Evolutionary conservation across 148 eudicot genomes (phyloP).

Genomic region (Rhododendron henanense): DNA sequence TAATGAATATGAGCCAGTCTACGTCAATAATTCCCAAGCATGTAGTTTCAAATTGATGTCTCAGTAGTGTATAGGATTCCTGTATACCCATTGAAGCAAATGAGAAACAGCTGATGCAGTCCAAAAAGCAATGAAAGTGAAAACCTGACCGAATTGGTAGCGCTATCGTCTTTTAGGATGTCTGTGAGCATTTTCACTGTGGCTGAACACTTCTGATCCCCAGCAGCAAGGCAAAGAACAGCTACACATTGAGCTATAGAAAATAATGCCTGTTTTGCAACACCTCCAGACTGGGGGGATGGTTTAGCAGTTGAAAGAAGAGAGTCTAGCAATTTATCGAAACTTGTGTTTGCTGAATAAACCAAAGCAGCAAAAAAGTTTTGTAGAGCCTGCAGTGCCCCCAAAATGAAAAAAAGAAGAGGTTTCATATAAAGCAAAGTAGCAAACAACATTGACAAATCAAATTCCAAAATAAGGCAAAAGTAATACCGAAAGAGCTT

Average conservation of each 20-base stretch:
- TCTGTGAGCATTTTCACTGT: constrained; percentile 85
- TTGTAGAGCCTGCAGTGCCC: constrained; percentile 68
- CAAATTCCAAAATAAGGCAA: constrained; percentile 1
- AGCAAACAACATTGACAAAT: constrained; percentile 10
- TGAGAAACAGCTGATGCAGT: constrained; percentile 1
- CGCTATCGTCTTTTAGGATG: constrained; percentile 68
- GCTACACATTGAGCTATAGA: constrained; percentile 98
- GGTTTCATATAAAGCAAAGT: constrained; percentile 11
- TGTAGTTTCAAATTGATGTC: neutral
- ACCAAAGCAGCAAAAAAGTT: constrained; percentile 81
- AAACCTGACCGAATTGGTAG: constrained; percentile 61
- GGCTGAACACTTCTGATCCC: constrained; percentile 71
- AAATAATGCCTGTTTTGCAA: constrained; percentile 92
- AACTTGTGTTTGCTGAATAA: constrained; percentile 88
- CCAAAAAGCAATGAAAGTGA: neutral
- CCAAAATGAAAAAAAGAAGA: neutral
- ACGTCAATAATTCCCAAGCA: neutral
- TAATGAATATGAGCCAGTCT: neutral
- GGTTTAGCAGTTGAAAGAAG: constrained; percentile 89
- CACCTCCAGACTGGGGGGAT: constrained; percentile 79
- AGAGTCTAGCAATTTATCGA: constrained; percentile 78
- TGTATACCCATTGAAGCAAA: neutral
- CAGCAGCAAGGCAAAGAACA: constrained; percentile 97
- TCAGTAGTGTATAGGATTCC: neutral
- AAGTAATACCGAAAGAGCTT: constrained; percentile 75